Percentiles rank a stretch among this genome's conserved stretches.
Conservation (phyloP, 768 basidiomycete genomes). For the Phylloporus scabripes region DNA sequence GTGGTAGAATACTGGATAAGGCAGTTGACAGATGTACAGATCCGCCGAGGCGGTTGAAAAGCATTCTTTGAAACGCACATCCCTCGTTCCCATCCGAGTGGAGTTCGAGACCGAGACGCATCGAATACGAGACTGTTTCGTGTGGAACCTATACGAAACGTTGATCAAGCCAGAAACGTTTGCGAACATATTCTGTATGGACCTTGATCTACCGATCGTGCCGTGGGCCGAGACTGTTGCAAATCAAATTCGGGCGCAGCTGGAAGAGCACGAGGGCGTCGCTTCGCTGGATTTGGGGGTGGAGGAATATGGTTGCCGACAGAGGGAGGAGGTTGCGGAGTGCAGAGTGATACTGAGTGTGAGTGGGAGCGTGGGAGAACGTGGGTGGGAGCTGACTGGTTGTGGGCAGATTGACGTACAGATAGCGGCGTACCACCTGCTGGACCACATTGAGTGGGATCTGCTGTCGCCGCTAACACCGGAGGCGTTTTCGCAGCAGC, state of each 20-base stretch:
- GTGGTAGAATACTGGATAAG: neutral
- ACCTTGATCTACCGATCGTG: conserved; percentile 67
- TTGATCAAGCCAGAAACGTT: conserved; percentile 82
- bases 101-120: conserved; percentile 92
- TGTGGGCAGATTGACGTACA: conserved; percentile 85
- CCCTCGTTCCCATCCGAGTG: conserved; percentile 87
- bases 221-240: conserved; percentile 76
- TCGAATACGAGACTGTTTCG: conserved; percentile 89
- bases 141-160: conserved; percentile 92
- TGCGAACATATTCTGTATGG: conserved; percentile 80
- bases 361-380: conserved; percentile 29
- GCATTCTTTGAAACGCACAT: conserved; percentile 49
- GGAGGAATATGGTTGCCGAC: conserved; percentile 17
- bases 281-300: conserved; percentile 70
- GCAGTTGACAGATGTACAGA: conserved; percentile 36
- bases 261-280: conserved; percentile 85
- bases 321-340: conserved; percentile 60
- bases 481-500: conserved; percentile 71
- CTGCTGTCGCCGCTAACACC: conserved; percentile 90
- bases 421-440: conserved; percentile 83
- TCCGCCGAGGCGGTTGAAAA: conserved; percentile 56
- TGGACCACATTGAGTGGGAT: conserved; percentile 99
- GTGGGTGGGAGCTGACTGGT: conserved; percentile 8
- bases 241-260: conserved; percentile 82
- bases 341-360: conserved; percentile 81